Evolutionary conservation across 2,329 filamentous ascomycete genomes (phyloP).

Genomic region (Beauveria scarabaeidicola): DNA sequence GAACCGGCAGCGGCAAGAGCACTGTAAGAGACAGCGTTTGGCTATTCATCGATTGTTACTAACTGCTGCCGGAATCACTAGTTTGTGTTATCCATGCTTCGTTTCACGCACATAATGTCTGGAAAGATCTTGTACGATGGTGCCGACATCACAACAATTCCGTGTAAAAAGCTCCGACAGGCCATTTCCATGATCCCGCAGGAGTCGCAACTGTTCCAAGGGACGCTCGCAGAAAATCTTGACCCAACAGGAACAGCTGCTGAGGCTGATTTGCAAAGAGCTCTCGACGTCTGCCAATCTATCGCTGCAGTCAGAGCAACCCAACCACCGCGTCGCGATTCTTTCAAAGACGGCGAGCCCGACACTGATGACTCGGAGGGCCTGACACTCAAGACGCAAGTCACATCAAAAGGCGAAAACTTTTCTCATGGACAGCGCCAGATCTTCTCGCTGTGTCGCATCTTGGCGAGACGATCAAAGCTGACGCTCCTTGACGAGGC

Average conservation of each 20-base stretch:
- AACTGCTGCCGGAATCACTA: slow-evolving; percentile 7
- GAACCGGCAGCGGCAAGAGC: slow-evolving; percentile 76
- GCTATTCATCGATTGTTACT: not conserved
- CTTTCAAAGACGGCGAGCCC: slow-evolving; percentile 7
- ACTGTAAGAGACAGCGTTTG: slow-evolving; percentile 43
- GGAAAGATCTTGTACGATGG: slow-evolving; percentile 49
- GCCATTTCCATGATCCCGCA: slow-evolving; percentile 51
- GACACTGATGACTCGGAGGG: slow-evolving; percentile 17
- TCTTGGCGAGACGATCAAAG: slow-evolving; percentile 44
- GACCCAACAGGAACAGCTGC: slow-evolving; percentile 53
- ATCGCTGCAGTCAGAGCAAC: slow-evolving; percentile 41
- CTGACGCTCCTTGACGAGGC: slow-evolving; percentile 51
- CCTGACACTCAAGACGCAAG: slow-evolving; percentile 34
- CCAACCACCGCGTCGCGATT: slow-evolving; percentile 21
- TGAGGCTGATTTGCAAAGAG: slow-evolving; percentile 45
- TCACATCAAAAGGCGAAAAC: slow-evolving; percentile 45
- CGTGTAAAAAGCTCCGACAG: slow-evolving; percentile 41
- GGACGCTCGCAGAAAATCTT: slow-evolving; percentile 46
- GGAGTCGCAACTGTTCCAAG: slow-evolving; percentile 50
- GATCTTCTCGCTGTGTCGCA: slow-evolving; percentile 48
- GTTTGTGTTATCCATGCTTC: slow-evolving; percentile 46
- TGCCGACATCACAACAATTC: slow-evolving; percentile 42
- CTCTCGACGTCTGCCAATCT: slow-evolving; percentile 53
- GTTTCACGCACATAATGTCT: slow-evolving; percentile 43
- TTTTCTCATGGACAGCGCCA: slow-evolving; percentile 51